A percentile compares a stretch with the other conserved stretches of the same genome.
These are phyloP conservation scores for Oenanthe javanica DNA, from an alignment of 140 eudicot genomes.

Conservation along the genomic window DNA sequence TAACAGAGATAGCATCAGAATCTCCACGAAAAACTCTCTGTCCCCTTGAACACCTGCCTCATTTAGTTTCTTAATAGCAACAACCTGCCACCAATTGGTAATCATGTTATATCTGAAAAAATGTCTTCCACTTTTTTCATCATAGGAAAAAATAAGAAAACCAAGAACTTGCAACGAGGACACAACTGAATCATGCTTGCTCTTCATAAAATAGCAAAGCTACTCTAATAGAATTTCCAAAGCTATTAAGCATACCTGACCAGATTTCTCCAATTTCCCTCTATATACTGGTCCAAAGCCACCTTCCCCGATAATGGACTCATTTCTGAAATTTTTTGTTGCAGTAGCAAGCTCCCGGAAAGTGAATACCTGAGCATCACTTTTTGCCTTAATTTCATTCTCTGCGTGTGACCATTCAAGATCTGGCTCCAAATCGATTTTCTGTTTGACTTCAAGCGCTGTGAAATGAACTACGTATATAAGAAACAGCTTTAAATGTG, in stretches of 20 bases:
- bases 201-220: background rate
- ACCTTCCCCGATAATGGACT: conserved; percentile 53
- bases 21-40: conserved; percentile 49
- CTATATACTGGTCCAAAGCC: conserved; percentile 62
- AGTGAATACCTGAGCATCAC: conserved; percentile 22
- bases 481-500: background rate
- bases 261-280: conserved; percentile 33
- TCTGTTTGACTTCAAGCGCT: background rate
- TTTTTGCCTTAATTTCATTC: background rate
- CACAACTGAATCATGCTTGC: background rate
- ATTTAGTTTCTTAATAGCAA: conserved; percentile 48
- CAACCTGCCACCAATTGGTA: conserved; percentile 31
- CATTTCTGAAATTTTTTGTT: conserved; percentile 47
- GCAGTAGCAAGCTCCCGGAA: conserved; percentile 56
- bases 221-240: too few relatives aligned
- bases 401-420: background rate
- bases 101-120: background rate
- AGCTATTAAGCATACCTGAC: conserved; percentile 27
- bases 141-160: background rate
- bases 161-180: background rate
- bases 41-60: conserved; percentile 52
- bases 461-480: background rate
- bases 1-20: conserved; percentile 57
- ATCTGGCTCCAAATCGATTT: background rate
- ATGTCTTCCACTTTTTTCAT: background rate